Base-by-base conservation (phyloP, 139 green algal species). In the Chlorella sp. region DNA sequence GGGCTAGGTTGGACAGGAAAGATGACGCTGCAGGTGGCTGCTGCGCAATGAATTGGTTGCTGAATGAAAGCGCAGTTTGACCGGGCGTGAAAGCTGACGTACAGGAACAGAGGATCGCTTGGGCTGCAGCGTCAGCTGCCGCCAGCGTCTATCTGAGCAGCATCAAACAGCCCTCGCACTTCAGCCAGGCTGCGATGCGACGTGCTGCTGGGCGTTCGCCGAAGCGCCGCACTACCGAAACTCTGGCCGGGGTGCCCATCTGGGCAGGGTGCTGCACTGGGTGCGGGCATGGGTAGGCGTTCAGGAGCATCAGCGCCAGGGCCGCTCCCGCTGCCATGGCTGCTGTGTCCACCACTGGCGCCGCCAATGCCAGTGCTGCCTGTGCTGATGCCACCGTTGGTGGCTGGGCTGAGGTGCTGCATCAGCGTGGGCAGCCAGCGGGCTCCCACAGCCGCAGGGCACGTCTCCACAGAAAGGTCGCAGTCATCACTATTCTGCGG, bases 131-230 rank as follows among this genome's bases (percentile, higher is more conserved):
- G 38, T 57, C 39, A 26, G 9, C 15, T 3, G 26, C 56, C 23
- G 56, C 56, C 6, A 21, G 56, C 55, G 13, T 70, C 56, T n/a
- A 34, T 56, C 2, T 16, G 2, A 4, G 28, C 44, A 6, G 56
- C 32, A 36, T 70, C 56, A 56, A 81, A 81, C 55, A 81, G 26
- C 7, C 74, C 21, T 4, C 74, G 74, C 32, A 70, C 74, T 21
- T 81, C 56, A 2, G 30, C 32, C 34, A 81, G 74, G 7, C 56
- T 71, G 32, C 28, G 55, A 4, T 47, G 74, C 9, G 28, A 23
- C 0, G 23, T 34, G 69, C 25, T 34, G 69, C 69, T 56, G 69
- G 34, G 1, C 2, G 28, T 36, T 2, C 63, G 63, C 1, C 6
- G 2, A 13, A 13, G 63, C 11, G 63, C 28, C 25, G 13, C 15